phyloP scores from a whole-genome alignment of 345 rosid species.

The Mangifera indica region DNA sequence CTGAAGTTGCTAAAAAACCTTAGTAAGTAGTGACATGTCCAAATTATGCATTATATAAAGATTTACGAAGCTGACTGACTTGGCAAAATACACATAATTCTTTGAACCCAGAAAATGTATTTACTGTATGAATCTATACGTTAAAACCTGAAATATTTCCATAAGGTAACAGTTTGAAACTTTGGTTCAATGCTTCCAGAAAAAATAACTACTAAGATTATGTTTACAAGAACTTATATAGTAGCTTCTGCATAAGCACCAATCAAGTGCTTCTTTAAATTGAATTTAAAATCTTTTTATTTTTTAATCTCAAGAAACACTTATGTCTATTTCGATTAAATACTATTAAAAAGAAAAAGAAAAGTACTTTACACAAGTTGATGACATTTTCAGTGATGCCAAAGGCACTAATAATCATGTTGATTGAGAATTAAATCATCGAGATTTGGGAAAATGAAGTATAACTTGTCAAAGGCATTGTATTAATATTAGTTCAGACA shows the following conservation, averaged over 20 bases:
- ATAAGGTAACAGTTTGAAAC: background rate
- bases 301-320: background rate
- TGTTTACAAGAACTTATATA: background rate
- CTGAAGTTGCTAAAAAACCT: too few species aligned
- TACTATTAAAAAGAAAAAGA: background rate
- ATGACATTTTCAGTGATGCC: background rate
- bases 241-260: background rate
- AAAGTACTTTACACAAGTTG: background rate
- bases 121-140: background rate
- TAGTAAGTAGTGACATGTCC: too few species aligned
- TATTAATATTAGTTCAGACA: too few species aligned
- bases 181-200: background rate
- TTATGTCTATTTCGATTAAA: background rate
- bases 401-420: background rate
- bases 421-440: background rate
- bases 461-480: too few species aligned
- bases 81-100: background rate
- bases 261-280: background rate
- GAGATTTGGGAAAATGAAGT: background rate
- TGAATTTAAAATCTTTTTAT: background rate
- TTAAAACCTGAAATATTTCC: conserved; percentile 8
- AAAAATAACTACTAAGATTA: background rate
- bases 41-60: background rate
- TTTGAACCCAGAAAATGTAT: background rate
- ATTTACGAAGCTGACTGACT: background rate